phyloP scores from a whole-genome alignment of 2,329 filamentous ascomycete species.

The Xylariaceae sp. region DNA sequence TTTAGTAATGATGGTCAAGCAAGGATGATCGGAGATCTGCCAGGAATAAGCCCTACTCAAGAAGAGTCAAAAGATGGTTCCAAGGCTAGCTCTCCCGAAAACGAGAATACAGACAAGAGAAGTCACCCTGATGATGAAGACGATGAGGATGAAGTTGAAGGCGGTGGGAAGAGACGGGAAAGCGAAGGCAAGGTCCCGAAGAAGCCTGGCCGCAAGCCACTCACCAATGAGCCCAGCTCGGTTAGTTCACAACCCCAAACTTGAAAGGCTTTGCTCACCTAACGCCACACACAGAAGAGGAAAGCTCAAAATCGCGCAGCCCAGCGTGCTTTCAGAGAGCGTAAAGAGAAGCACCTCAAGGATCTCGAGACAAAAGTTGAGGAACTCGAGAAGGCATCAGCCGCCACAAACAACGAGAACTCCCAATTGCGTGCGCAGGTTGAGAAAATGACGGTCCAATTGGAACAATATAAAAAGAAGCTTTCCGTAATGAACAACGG shows the following conservation, averaged over 20 bases:
- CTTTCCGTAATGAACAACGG: constrained; percentile 53
- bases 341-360: constrained; percentile 88
- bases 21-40: constrained; percentile 73
- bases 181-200: constrained; percentile 82
- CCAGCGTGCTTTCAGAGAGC: constrained; percentile 88
- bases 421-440: constrained; percentile 78
- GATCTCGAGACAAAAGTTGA: constrained; percentile 76
- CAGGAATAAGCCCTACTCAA: constrained; percentile 38
- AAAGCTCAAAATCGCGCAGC: constrained; percentile 95
- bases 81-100: constrained; percentile 57
- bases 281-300: constrained; percentile 61
- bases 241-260: constrained; percentile 54
- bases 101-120: constrained; percentile 64
- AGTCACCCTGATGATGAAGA: constrained; percentile 69
- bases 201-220: constrained; percentile 93
- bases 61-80: constrained; percentile 26
- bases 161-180: constrained; percentile 67
- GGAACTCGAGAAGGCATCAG: constrained; percentile 76
- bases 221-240: constrained; percentile 92
- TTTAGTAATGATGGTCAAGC: constrained; percentile 48
- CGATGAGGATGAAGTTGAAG: constrained; percentile 50
- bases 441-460: constrained; percentile 77
- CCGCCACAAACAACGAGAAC: constrained; percentile 82
- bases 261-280: constrained; percentile 18
- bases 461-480: constrained; percentile 87